Base-by-base conservation (phyloP, 192 early-diverging fungal genomes). In the Coemansia guatemalensis region DNA sequence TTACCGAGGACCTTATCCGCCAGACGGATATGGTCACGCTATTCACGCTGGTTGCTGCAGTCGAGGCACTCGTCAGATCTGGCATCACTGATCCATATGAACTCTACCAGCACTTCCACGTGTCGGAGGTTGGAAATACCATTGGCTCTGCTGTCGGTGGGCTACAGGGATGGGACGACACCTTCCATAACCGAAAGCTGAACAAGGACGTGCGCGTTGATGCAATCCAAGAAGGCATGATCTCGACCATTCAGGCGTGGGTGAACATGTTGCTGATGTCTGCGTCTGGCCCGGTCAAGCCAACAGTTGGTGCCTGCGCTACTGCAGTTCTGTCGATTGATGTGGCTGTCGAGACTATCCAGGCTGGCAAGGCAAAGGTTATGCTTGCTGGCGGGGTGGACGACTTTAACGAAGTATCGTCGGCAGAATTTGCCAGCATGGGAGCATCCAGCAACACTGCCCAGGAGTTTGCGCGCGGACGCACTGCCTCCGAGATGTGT, bases 81-180 rank as follows among this genome's bases (percentile, higher is more conserved):
- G 95, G 95, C 81, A 91, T 97, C 25, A 94, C 93, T 29, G 93
- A 97, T 70, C 93, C 95, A 22, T 97, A 95, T 81, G 93, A 97
- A 78, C 91, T 97, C n/a, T n/a, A n/a, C n/a, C n/a, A n/a, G n/a
- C n/a, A n/a, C n/a, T n/a, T n/a, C n/a, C n/a, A n/a, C n/a, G 82
- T 97, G 32, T 91, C 91, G 48, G 92, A 95, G 71, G 82, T 97
- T 51, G 95, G 95, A 57, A 97, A 90, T 85, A 84, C 87, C 12
- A 84, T 88, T 49, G 95, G 95, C 53, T 91, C 90, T 48, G 90
- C 90, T 82, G 82, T 93, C 47, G 95, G 95, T 73, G 95, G 95
- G 47, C 84, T 87, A 74, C 56, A 74, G 4, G 83, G 90, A 23
- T 73, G 88, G 56, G 85, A 87, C 58, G 83, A 86, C 49, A 83